Evolutionary conservation across 2,329 filamentous ascomycete genomes (phyloP), one percentile per base, ranked within the genome.

Genomic region (Nemania sp.): DNA sequence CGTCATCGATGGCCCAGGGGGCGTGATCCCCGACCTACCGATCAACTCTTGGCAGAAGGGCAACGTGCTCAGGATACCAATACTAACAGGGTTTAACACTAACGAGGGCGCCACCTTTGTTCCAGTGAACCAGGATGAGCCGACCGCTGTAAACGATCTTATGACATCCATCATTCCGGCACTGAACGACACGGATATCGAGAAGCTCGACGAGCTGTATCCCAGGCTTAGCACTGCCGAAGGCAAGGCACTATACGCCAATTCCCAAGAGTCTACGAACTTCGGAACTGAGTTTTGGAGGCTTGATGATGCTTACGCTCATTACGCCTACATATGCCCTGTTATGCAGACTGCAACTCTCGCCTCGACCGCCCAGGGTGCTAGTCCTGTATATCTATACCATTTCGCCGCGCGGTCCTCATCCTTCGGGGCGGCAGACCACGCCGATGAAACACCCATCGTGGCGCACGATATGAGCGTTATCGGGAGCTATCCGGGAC

Each of bases 71-170:
- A 83, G 83, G 70, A 82, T 90, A 7, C 88, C 89, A 7, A 84
- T 93, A 56, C 79, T 93, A 56, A 92, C 90, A 0, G 91, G 91
- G 7, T 93, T 89, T 81, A 90, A 89, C 78, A 87, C 88, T 45
- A 89, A 93, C 73, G 91, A 93, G 77, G 91, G 90, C 18, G 85
- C 88, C 0, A 77, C 83, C 43, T 93, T 93, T 74, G 86, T 92
- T 0, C 86, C 89, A 0, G 77, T 80, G 15, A 72, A 77, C 6
- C 82, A 86, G 61, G 79, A 82, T 15, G 81, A 80, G 2, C 80
- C 84, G 11, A 79, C 77, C 0, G 83, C 89, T 11, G 90, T 92
- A 75, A 82, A 82, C 2, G 67, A 77, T 2, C 92, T 93, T 77
- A 92, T 92, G 82, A 76, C 79, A 0, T 81, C 79, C 0, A 84